Evolutionary conservation across 768 basidiomycete species (phyloP).

Genomic region (Pulveroboletus sp.): DNA sequence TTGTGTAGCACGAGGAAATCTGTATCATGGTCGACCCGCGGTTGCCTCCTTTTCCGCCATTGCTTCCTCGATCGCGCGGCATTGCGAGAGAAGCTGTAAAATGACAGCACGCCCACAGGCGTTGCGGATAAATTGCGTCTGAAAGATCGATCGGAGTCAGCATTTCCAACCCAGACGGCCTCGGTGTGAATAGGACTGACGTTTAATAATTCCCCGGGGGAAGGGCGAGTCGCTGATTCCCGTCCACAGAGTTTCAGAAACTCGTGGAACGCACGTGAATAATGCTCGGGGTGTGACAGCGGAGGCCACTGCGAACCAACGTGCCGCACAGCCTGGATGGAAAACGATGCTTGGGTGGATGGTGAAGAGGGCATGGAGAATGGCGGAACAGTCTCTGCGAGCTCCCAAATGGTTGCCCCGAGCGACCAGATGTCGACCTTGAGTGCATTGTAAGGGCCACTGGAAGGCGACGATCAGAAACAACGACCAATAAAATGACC

Average conservation of each 20-base stretch:
- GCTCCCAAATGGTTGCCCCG: slow-evolving; percentile 83
- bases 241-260: slow-evolving; percentile 69
- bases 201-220: slow-evolving; percentile 53
- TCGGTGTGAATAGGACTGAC: slow-evolving; percentile 36
- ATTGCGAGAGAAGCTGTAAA: slow-evolving; percentile 62
- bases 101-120: slow-evolving; percentile 70
- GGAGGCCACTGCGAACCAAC: slow-evolving; percentile 66
- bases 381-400: slow-evolving; percentile 72
- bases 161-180: background rate
- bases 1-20: too few species aligned
- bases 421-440: slow-evolving; percentile 81
- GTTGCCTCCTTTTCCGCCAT: slow-evolving; percentile 17
- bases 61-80: slow-evolving; percentile 60
- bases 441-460: slow-evolving; percentile 68
- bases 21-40: background rate
- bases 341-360: slow-evolving; percentile 14
- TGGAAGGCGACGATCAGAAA: slow-evolving; percentile 24
- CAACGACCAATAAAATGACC: background rate
- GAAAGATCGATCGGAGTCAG: slow-evolving; percentile 6
- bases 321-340: slow-evolving; percentile 40
- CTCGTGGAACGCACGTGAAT: slow-evolving; percentile 68
- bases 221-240: slow-evolving; percentile 53
- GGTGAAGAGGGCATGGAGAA: slow-evolving; percentile 47
- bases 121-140: slow-evolving; percentile 66
- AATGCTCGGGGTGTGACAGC: slow-evolving; percentile 54